Conservation (phyloP, 2,329 filamentous ascomycete genomes). For the Beauveria rudraprayagi region DNA sequence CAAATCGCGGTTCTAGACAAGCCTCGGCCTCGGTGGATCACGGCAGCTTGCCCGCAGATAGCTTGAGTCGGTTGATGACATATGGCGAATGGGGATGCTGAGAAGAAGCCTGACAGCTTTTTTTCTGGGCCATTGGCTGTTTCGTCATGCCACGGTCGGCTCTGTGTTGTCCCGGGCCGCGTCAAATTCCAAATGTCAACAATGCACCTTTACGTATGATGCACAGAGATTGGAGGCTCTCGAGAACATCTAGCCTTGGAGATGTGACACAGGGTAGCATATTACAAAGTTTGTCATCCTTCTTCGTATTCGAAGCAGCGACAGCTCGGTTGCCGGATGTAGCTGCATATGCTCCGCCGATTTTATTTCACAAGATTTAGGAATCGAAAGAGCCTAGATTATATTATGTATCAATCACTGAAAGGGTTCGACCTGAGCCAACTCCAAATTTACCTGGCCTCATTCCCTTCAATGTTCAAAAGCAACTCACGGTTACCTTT, state of each 20-base stretch:
- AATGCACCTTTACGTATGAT: not conserved
- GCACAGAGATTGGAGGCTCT: not conserved
- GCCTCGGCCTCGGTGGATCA: slow-evolving; percentile 9
- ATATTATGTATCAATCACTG: too few species aligned
- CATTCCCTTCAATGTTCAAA: not conserved
- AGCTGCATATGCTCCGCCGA: too few species aligned
- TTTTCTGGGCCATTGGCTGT: slow-evolving; percentile 2
- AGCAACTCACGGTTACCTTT: not conserved
- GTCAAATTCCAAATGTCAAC: not conserved
- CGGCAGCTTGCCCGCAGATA: not conserved
- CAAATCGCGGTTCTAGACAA: not conserved
- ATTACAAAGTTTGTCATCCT: too few species aligned
- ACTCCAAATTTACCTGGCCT: not conserved
- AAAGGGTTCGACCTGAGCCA: too few species aligned
- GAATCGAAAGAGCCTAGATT: too few species aligned
- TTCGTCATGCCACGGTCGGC: slow-evolving; percentile 1
- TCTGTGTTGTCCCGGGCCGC: slow-evolving; percentile 7
- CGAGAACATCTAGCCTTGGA: not conserved
- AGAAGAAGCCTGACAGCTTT: not conserved
- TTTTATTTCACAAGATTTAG: too few species aligned
- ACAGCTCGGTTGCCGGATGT: too few species aligned
- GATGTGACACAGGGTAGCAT: too few species aligned
- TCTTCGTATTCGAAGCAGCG: too few species aligned
- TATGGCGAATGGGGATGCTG: slow-evolving; percentile 3
- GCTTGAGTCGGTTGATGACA: not conserved